Base-by-base conservation (phyloP, 106 monocot genomes). In the Acanthochlamys bracteata region DNA sequence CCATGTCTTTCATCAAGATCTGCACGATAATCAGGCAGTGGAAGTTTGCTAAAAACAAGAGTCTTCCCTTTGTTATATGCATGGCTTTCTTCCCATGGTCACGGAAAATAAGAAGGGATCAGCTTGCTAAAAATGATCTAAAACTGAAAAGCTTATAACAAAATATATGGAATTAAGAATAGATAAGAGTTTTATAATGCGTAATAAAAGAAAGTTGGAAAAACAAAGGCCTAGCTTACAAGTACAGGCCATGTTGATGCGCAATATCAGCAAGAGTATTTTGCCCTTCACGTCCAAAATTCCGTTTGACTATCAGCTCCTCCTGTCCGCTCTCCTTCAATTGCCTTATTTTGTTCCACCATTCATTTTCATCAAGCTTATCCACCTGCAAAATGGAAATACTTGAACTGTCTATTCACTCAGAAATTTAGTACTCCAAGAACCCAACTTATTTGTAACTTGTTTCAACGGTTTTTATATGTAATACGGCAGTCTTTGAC, bases 1-100 rank as follows among this genome's bases (percentile, higher is more conserved):
- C 98, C 98, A 83, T 98, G 88, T 17, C 81, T 80, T 40, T 92
- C 85, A 83, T 98, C 98, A 62, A 98, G 98, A 81, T 98, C 98
- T 55, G 85, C 98, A 1, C 98, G 77, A 57, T 98, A 98, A 74
- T 98, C 88, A 56, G 98, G 98, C 72, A 98, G 74, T 49, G 91
- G 98, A 60, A 85, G 72, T 78, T 98, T 98, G 71, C 98, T 98
- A 47, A 98, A 76, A 63, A 92, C 98, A 71, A 88, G 72, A 62
- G 79, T 68, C 71, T 86, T 98, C 57, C 92, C 98, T 75, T 92
- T 98, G 57, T 86, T 92, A 68, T 98, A 98, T 47, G 83, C 85
- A 79, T 92, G 84, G 55, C 98, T 98, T 85, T 82, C 73, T 78
- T 88, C 81, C 88, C n/a, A n/a, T n/a, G n/a, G n/a, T n/a, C n/a